These are phyloP conservation scores for Colletotrichum lindemuthianum DNA, from an alignment of 2,329 filamentous ascomycete species.

Conservation along the genomic window DNA sequence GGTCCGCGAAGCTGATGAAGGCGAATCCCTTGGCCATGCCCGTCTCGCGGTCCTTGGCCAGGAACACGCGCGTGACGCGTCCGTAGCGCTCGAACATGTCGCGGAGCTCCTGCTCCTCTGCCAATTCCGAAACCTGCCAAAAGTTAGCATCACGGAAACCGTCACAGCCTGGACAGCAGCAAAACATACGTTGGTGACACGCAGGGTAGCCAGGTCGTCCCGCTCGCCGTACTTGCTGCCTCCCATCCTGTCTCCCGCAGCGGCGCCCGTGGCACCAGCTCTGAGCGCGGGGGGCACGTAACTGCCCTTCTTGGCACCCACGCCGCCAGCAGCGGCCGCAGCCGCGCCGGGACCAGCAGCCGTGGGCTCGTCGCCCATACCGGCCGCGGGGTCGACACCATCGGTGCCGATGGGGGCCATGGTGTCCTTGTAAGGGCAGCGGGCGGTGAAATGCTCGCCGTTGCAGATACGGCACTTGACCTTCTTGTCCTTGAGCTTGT, in stretches of 20 bases:
- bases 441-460: slow-evolving; percentile 98
- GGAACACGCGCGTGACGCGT: slow-evolving; percentile 94
- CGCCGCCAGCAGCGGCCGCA: slow-evolving; percentile 67
- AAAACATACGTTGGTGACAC: slow-evolving; percentile 91
- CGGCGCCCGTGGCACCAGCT: slow-evolving; percentile 68
- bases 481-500: slow-evolving; percentile 96
- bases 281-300: slow-evolving; percentile 96
- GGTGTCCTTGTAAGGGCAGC: slow-evolving; percentile 99
- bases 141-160: slow-evolving; percentile 40
- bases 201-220: slow-evolving; percentile 94
- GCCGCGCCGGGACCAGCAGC: slow-evolving; percentile 42
- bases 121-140: slow-evolving; percentile 89
- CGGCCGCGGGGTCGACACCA: slow-evolving; percentile 64
- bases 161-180: slow-evolving; percentile 7
- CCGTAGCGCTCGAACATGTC: slow-evolving; percentile 99
- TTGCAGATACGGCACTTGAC: slow-evolving; percentile 99
- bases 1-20: slow-evolving; percentile 96
- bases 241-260: slow-evolving; percentile 82
- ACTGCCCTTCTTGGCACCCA: slow-evolving; percentile 77
- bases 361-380: slow-evolving; percentile 59
- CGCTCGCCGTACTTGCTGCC: slow-evolving; percentile 87
- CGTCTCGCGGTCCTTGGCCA: slow-evolving; percentile 97
- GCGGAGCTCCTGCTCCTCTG: slow-evolving; percentile 93
- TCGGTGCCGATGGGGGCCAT: slow-evolving; percentile 84
- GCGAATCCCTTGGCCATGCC: slow-evolving; percentile 97